These are phyloP conservation scores for Ministeria vibrans DNA, from an alignment of 78 protist genomes.

Conservation along the genomic window DNA sequence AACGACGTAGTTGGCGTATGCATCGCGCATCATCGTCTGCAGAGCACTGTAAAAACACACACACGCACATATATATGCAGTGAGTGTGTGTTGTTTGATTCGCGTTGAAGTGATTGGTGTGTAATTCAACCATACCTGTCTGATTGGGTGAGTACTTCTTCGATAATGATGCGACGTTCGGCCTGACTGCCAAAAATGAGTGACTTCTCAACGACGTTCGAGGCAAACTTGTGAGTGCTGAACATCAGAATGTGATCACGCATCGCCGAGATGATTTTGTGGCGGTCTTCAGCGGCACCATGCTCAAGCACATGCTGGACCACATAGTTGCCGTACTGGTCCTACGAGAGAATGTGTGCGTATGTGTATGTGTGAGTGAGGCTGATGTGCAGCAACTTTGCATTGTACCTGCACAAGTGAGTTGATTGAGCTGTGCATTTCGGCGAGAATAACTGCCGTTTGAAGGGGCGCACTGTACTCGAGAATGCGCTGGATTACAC, in stretches of 20 bases:
- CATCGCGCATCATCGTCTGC: slow-evolving; percentile 70
- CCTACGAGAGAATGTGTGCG: slow-evolving; percentile 41
- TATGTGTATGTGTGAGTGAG: not conserved
- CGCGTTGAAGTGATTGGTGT: not conserved
- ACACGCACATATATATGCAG: not conserved
- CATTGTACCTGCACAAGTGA: not conserved
- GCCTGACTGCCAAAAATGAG: not conserved
- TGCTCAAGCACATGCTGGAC: slow-evolving; percentile 88
- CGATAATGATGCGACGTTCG: slow-evolving; percentile 25
- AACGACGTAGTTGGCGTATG: slow-evolving; percentile 89
- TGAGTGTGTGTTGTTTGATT: not conserved
- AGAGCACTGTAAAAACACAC: not conserved
- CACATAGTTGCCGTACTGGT: slow-evolving; percentile 97
- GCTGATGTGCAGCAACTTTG: not conserved
- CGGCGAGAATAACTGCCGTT: not conserved
- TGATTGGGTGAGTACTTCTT: slow-evolving; percentile 16
- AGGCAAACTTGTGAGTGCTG: slow-evolving; percentile 87
- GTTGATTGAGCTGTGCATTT: not conserved
- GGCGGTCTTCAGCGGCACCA: slow-evolving; percentile 26
- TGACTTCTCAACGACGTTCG: slow-evolving; percentile 73
- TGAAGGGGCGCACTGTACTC: slow-evolving; percentile 66
- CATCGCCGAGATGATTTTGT: slow-evolving; percentile 19
- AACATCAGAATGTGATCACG: slow-evolving; percentile 64
- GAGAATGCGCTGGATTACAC: slow-evolving; percentile 96
- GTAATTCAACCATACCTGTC: not conserved